Percentiles rank a stretch among this genome's conserved stretches.
phyloP scores from a whole-genome alignment of 208 protist genomes.

The Herpetomonas samuelpessoai region DNA sequence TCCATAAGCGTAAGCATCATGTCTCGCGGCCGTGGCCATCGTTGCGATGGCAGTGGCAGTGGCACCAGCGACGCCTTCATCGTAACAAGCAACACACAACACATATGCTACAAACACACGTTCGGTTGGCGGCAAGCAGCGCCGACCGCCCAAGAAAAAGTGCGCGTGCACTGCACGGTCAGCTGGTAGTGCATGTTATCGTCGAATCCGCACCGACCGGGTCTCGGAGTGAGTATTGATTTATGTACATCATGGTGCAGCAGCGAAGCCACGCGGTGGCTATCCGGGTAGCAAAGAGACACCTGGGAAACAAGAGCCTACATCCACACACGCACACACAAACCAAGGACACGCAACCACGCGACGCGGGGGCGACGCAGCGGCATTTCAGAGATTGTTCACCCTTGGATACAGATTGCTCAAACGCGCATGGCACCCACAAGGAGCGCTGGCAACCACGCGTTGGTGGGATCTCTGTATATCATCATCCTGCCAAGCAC shows the following conservation, averaged over 20 bases:
- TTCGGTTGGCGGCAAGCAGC: too few relatives aligned
- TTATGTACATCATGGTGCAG: conserved; percentile 31
- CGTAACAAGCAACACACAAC: too few relatives aligned
- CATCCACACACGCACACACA: neutral
- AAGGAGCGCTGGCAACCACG: conserved; percentile 16
- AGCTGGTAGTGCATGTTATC: conserved; percentile 60
- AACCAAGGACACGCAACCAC: conserved; percentile 1
- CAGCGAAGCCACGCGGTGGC: neutral
- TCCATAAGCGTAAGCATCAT: conserved; percentile 1
- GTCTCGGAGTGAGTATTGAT: conserved; percentile 52
- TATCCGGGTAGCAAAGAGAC: too few relatives aligned
- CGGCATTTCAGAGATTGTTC: conserved; percentile 28
- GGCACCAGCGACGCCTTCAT: too few relatives aligned
- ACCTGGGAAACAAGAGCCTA: too few relatives aligned
- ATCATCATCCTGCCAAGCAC: conserved; percentile 16
- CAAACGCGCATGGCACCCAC: conserved; percentile 17
- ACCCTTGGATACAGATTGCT: conserved; percentile 34
- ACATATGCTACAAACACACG: too few relatives aligned
- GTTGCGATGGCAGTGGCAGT: too few relatives aligned
- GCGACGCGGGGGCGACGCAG: neutral
- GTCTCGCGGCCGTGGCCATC: too few relatives aligned
- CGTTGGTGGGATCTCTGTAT: conserved; percentile 23
- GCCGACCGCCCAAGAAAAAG: too few relatives aligned
- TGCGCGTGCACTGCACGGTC: too few relatives aligned
- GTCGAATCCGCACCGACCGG: conserved; percentile 29